These are phyloP conservation scores for Peronospora belbahrii DNA, from an alignment of 352 stramenopile species.

Conservation along the genomic window DNA sequence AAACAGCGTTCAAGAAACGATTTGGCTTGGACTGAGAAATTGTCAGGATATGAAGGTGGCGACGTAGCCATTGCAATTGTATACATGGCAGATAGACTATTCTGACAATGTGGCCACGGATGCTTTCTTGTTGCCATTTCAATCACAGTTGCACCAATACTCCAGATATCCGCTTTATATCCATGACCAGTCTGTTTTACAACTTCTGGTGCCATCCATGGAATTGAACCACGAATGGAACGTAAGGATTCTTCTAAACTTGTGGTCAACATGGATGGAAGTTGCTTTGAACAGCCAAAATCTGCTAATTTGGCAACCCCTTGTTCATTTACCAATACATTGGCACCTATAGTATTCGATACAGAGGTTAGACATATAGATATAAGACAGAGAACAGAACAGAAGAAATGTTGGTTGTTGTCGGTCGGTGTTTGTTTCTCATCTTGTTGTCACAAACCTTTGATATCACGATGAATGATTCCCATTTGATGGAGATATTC, in stretches of 20 bases:
- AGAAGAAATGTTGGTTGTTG: too few relatives aligned
- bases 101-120: slow-evolving; percentile 55
- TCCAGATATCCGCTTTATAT: slow-evolving; percentile 78
- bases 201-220: slow-evolving; percentile 79
- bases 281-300: slow-evolving; percentile 87
- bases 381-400: neutral
- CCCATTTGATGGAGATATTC: slow-evolving; percentile 88
- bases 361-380: too few relatives aligned
- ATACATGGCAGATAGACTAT: slow-evolving; percentile 59
- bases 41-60: slow-evolving; percentile 42
- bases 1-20: slow-evolving; percentile 63
- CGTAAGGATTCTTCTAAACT: slow-evolving; percentile 77
- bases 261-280: slow-evolving; percentile 69
- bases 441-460: slow-evolving; percentile 30
- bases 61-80: slow-evolving; percentile 49
- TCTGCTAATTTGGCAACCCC: slow-evolving; percentile 84
- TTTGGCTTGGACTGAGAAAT: slow-evolving; percentile 41
- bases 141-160: slow-evolving; percentile 69
- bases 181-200: slow-evolving; percentile 68
- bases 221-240: slow-evolving; percentile 78
- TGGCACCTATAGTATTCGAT: slow-evolving; percentile 62
- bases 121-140: slow-evolving; percentile 76
- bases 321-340: slow-evolving; percentile 85
- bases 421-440: too few relatives aligned
- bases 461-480: slow-evolving; percentile 93